Evolutionary conservation across 2,329 filamentous ascomycete species (phyloP), one percentile per base, ranked within the genome.

Genomic region (Xylariaceae sp.): DNA sequence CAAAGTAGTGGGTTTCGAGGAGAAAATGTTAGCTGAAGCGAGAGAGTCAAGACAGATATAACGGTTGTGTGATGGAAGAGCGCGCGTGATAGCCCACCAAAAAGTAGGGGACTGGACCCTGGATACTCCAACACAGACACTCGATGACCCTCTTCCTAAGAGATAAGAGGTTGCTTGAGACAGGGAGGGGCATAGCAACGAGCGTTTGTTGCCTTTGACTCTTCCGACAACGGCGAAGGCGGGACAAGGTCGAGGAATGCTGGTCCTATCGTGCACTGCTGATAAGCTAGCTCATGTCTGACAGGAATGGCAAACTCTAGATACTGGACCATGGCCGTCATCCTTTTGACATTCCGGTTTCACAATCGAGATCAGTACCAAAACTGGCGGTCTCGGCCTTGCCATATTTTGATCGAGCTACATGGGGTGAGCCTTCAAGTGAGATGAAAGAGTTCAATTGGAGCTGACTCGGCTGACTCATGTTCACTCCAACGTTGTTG

Each of bases 181-280:
- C 22, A 42, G 40, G 52, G 55, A 55, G 53, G 55, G 53, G 50
- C 47, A 42, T 6, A 42, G 34, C 16, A 28, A 28, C 16, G 5
- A 14, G 34, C 16, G 34, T 38, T 38, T 38, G 34, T 38, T 38
- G 34, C 16, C 42, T n/a, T 45, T 36, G 40, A 17, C 39, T n/a
- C 51, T 56, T 55, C 57, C 57, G 57, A 59, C 50, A 59, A 57
- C 57, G 57, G 57, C 52, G 49, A 34, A 39, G 49, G 47, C 17
- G 55, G 52, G 31, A 48, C 42, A 40, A 50, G 13, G 31, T 51
- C 42, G 44, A 50, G 13, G 33, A 16, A 31, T 13, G 31, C 18
- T 10, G 13, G 17, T 28, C 19, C 33, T 31, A 42, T 17, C 40
- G 40, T 42, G 14, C 11, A 39, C 34, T 22, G 9, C 22, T 43